Base-by-base conservation (phyloP, 768 basidiomycete genomes). In the Lactifluus subvellereus region DNA sequence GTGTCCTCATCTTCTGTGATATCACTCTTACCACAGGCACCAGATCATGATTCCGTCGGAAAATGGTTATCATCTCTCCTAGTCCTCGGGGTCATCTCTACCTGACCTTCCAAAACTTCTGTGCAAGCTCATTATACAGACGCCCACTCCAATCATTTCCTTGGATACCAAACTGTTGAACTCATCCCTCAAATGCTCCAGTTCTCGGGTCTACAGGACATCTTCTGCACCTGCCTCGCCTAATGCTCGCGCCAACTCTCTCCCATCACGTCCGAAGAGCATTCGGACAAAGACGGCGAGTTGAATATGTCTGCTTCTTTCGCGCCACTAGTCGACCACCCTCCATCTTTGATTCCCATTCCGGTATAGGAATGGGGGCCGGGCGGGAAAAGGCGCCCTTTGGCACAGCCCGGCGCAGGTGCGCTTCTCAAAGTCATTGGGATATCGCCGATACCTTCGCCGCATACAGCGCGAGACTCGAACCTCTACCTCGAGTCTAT, bases 401-500 rank as follows among this genome's bases (percentile, higher is more conserved):
- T 20, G 2, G 6, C 35, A 8, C 33, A 43, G 27, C 27, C 27
- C 2, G 27, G 27, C 22, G 22, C 22, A 22, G 22, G 22, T 1
- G 22, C 27, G 27, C 52, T 9, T 16, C 32, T 55, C 27, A 30
- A 20, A 16, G 20, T 56, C 22, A 10, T 22, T 3, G 14, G 55
- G 8, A 43, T 56, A 14, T 49, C 54, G 4, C 59, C 27, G 4
- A 38, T 62, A 14, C 50, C 64, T 0, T 65, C 64, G 5, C 49
- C 27, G 4, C n/a, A 20, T 27, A 61, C 42, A 6, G 33, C 60
- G 4, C 42, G 43, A 10, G 11, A 20, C 22, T 32, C 40, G 40
- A 8, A 45, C 33, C 22, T 65, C 14, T 50, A 22, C 9, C 54
- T 56, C 48, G 63, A 62, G 20, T 64, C 54, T 14, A 9, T 65